Conservation (phyloP, 352 stramenopile genomes). For the Globisporangium spinosum region DNA sequence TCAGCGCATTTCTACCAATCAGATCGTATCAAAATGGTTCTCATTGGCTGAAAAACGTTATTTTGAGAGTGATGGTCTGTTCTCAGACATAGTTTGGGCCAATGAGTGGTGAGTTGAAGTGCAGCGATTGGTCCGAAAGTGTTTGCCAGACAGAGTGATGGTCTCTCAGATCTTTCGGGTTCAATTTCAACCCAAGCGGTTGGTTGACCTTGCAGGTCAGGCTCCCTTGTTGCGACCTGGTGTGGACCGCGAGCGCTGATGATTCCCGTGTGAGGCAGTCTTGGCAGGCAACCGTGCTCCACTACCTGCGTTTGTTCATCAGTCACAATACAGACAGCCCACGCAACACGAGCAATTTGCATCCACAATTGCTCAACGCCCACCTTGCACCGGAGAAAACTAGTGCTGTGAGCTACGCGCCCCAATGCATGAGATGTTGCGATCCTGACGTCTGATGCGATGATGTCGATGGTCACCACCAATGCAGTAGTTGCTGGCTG, state of each 20-base stretch:
- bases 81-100: background rate
- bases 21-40: background rate
- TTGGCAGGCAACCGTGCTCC: too few relatives aligned
- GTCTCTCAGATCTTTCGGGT: slow-evolving; percentile 2
- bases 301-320: too few relatives aligned
- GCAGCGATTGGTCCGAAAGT: background rate
- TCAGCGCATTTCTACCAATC: background rate
- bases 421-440: too few relatives aligned
- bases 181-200: background rate
- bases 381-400: too few relatives aligned
- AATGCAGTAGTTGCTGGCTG: background rate
- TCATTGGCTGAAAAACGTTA: background rate
- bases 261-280: background rate
- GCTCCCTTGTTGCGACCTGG: background rate
- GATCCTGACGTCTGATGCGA: too few relatives aligned
- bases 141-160: background rate
- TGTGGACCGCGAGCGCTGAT: background rate
- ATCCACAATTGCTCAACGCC: too few relatives aligned
- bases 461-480: too few relatives aligned
- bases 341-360: too few relatives aligned
- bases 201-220: background rate
- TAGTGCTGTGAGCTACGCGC: too few relatives aligned
- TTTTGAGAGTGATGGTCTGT: slow-evolving; percentile 7
- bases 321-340: too few relatives aligned
- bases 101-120: slow-evolving; percentile 8